Percentiles rank a stretch among this genome's conserved stretches.
Evolutionary conservation across 306 rosid genomes (phyloP).

Genomic region (Lablab purpureus): DNA sequence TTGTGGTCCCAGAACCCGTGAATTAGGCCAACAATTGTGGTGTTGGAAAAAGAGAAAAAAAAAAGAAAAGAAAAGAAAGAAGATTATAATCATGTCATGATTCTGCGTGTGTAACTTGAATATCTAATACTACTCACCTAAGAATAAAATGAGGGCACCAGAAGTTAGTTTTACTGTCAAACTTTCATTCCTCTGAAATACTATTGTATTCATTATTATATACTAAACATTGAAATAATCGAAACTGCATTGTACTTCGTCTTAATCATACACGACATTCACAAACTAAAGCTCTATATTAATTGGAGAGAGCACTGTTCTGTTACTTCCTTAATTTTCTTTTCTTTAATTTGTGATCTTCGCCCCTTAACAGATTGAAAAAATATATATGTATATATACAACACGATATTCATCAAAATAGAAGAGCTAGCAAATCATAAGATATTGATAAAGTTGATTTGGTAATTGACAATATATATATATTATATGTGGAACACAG

Average conservation of each 20-base stretch:
- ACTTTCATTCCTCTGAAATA: neutral
- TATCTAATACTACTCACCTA: neutral
- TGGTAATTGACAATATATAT: slow-evolving; percentile 25
- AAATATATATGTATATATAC: neutral
- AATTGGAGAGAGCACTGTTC: neutral
- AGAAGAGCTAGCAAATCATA: neutral
- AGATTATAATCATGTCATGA: neutral
- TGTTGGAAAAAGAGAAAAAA: neutral
- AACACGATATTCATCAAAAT: slow-evolving; percentile 10
- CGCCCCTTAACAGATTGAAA: neutral
- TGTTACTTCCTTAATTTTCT: neutral
- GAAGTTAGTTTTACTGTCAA: neutral
- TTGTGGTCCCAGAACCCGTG: slow-evolving; percentile 28
- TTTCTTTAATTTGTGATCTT: slow-evolving; percentile 5
- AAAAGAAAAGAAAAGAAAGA: neutral
- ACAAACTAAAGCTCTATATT: neutral
- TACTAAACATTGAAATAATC: neutral
- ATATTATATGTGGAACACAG: slow-evolving; percentile 18
- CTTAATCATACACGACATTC: neutral
- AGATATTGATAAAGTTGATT: slow-evolving; percentile 10
- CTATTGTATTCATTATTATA: neutral
- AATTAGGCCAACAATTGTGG: slow-evolving; percentile 7
- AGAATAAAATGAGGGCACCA: neutral
- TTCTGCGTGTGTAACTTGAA: neutral
- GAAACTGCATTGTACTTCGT: slow-evolving; percentile 18